Percentiles rank a stretch among this genome's conserved stretches.
These are phyloP conservation scores for Eutypella sp. DNA, from an alignment of 2,329 filamentous ascomycete species.

Conservation along the genomic window DNA sequence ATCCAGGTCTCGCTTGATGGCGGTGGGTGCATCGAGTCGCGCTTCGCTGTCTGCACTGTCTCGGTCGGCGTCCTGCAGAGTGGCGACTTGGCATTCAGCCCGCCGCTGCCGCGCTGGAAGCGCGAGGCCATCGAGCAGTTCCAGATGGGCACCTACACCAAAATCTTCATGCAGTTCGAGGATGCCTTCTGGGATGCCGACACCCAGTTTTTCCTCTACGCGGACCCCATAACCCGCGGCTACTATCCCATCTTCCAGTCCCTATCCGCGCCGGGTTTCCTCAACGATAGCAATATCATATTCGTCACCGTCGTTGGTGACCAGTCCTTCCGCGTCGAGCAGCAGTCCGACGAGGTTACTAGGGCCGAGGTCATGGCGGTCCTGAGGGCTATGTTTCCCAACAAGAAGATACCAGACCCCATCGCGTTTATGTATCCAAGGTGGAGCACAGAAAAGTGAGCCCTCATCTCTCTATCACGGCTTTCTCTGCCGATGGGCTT, in stretches of 20 bases:
- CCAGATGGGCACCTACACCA: conserved; percentile 67
- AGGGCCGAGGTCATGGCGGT: conserved; percentile 52
- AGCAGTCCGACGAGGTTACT: conserved; percentile 54
- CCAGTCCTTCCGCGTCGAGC: conserved; percentile 53
- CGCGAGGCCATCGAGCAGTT: conserved; percentile 58
- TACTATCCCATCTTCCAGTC: conserved; percentile 60
- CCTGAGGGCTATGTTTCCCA: conserved; percentile 56
- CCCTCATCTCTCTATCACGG: neutral
- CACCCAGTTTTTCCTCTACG: conserved; percentile 41
- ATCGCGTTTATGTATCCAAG: conserved; percentile 56
- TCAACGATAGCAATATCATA: conserved; percentile 57
- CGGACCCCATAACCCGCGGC: conserved; percentile 35
- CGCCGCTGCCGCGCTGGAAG: conserved; percentile 60
- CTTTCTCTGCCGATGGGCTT: conserved; percentile 4
- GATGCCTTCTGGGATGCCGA: conserved; percentile 58
- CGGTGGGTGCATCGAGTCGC: conserved; percentile 33
- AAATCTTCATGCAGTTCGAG: conserved; percentile 66
- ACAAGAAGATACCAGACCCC: conserved; percentile 52
- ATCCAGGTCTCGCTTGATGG: conserved; percentile 50
- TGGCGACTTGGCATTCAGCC: conserved; percentile 52
- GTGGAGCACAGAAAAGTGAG: conserved; percentile 40
- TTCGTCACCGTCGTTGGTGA: conserved; percentile 58
- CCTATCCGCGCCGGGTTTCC: conserved; percentile 50
- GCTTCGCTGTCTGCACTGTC: conserved; percentile 57
- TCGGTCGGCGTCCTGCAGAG: conserved; percentile 64